phyloP scores from a whole-genome alignment of 2,329 filamentous ascomycete genomes.

The Ceratocystis albifundus region DNA sequence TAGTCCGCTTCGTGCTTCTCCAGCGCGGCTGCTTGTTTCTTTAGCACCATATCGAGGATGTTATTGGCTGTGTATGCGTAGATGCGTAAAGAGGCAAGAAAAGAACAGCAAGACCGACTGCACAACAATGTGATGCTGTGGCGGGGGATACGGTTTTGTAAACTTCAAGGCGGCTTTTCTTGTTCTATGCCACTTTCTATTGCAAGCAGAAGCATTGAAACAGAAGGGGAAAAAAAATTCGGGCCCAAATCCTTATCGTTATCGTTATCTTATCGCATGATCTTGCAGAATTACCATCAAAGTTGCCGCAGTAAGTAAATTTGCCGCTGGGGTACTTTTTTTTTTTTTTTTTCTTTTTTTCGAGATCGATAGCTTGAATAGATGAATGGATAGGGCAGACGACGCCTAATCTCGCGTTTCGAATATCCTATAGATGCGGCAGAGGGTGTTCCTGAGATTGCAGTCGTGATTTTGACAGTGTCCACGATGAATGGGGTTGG shows the following conservation, averaged over 20 bases:
- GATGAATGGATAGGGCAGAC: no score
- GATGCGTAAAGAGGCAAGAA: background rate
- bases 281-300: no score
- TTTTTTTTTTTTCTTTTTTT: no score
- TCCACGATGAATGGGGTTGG: no score
- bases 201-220: slow-evolving; percentile 3
- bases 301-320: no score
- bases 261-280: slow-evolving; percentile 19
- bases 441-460: no score
- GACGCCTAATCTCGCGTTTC: no score
- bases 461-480: no score
- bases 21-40: slow-evolving; percentile 80
- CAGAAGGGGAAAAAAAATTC: slow-evolving; percentile 16
- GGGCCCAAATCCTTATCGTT: slow-evolving; percentile 17
- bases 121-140: background rate
- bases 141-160: slow-evolving; percentile 1
- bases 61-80: background rate
- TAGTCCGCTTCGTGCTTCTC: slow-evolving; percentile 92
- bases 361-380: no score
- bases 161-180: background rate
- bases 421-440: no score
- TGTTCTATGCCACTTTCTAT: background rate
- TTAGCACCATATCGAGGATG: slow-evolving; percentile 48
- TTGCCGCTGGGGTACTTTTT: no score
- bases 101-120: background rate